Conservation (phyloP, 2,329 filamentous ascomycete species). For the Periconia macrospinosa region DNA sequence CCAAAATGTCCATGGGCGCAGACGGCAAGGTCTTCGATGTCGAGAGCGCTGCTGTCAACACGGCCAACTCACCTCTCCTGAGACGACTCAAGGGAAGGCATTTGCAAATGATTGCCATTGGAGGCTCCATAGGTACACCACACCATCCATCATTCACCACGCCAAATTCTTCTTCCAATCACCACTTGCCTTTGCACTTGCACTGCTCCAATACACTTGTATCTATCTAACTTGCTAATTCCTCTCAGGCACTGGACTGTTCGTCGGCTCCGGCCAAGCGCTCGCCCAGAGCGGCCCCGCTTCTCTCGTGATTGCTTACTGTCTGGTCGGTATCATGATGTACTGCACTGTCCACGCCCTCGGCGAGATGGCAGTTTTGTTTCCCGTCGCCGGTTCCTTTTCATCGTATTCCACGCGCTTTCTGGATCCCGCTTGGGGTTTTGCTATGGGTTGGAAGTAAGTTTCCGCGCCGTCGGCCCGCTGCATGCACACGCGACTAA, state of each 20-base stretch:
- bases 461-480: constrained; percentile 13
- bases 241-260: constrained; percentile 62
- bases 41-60: constrained; percentile 62
- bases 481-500: constrained; percentile 14
- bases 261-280: constrained; percentile 69
- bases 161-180: constrained; percentile 1
- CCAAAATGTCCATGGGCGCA: constrained; percentile 50
- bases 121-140: constrained; percentile 78
- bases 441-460: constrained; percentile 88
- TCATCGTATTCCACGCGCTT: constrained; percentile 91
- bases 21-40: constrained; percentile 64
- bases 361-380: constrained; percentile 87
- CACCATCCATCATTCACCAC: no score
- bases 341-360: constrained; percentile 91
- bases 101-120: constrained; percentile 97
- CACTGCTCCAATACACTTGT: neutral
- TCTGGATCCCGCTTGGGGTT: constrained; percentile 90
- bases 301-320: constrained; percentile 40
- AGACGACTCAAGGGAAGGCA: constrained; percentile 62
- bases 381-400: constrained; percentile 90
- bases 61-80: constrained; percentile 73
- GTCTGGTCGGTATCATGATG: constrained; percentile 80
- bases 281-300: constrained; percentile 44
- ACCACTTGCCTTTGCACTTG: constrained; percentile 1
- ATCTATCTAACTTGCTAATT: neutral